Base-by-base conservation (phyloP, 148 eudicot species). In the Drosera capensis region DNA sequence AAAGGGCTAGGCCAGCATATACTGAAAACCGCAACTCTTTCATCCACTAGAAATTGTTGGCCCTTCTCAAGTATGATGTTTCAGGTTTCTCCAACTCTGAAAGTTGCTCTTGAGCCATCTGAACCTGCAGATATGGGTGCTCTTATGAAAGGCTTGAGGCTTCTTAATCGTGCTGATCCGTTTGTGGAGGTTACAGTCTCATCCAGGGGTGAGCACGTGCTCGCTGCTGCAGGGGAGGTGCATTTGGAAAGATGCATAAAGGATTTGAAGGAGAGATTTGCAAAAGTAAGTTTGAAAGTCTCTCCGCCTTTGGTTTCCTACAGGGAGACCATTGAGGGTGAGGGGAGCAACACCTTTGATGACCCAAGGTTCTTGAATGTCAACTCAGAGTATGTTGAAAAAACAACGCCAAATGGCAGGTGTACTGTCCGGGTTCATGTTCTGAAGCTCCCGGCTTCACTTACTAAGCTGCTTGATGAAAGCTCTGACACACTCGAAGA, bases 181-280 rank as follows among this genome's bases (percentile, higher is more conserved):
- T 88, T 88, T 69, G 97, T 88, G 14, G 97, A 90, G 73, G 93
- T 90, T 52, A 68, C 75, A 14, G 79, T 90, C 55, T 84, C 95
- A 48, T 58, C 90, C 47, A 73, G 87, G 57, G 97, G 97, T 18
- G 97, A 84, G 56, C 95, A 88, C 39, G 95, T 90, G 40, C 87
- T 90, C 60, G 80, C 97, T 20, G 93, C 95, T 28, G 95, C 95
- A n/a, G 97, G 97, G 21, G 97, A 84, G 58, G 93, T 90, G 42
- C 97, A 90, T 64, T 67, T 90, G 7, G 95, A 84, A 68, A 71
- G 97, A 63, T 90, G 97, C 50, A 72, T 84, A 2, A 84, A 84
- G 65, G 97, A 84, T 78, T 57, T 90, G 45, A 75, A 69, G 55
- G 97, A 90, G 19, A 80, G 95, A 54, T 90, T 84, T 57, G 93